Evolutionary conservation across 2,329 filamentous ascomycete species (phyloP).

Genomic region (Phyllosticta paracitricarpa): DNA sequence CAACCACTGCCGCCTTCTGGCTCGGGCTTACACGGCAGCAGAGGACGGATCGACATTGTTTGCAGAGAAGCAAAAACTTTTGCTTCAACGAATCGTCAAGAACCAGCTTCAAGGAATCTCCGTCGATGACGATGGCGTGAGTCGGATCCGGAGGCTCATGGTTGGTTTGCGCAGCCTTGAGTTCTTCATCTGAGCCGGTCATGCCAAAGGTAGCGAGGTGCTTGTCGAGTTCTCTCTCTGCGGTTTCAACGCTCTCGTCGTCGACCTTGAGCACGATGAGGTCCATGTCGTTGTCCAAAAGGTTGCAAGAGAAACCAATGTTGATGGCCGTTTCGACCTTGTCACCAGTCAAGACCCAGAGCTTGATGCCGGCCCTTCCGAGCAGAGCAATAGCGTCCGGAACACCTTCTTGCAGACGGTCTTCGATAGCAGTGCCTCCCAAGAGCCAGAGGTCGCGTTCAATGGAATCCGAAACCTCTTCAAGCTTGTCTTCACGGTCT

Average conservation of each 20-base stretch:
- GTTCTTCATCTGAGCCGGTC: slow-evolving; percentile 76
- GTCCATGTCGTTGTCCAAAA: slow-evolving; percentile 97
- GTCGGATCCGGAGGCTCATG: slow-evolving; percentile 81
- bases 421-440: slow-evolving; percentile 93
- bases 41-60: slow-evolving; percentile 90
- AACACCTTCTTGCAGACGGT: slow-evolving; percentile 91
- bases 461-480: slow-evolving; percentile 79
- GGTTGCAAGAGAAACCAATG: slow-evolving; percentile 97
- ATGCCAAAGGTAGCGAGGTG: slow-evolving; percentile 64
- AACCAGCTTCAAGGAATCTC: slow-evolving; percentile 82
- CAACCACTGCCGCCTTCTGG: slow-evolving; percentile 94
- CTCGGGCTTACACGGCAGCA: slow-evolving; percentile 96
- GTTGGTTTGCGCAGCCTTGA: slow-evolving; percentile 66
- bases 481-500: slow-evolving; percentile 85
- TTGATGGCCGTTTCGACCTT: slow-evolving; percentile 99
- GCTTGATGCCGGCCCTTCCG: slow-evolving; percentile 88
- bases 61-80: slow-evolving; percentile 90
- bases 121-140: slow-evolving; percentile 89
- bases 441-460: slow-evolving; percentile 81
- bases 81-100: slow-evolving; percentile 74
- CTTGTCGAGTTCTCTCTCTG: slow-evolving; percentile 64
- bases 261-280: slow-evolving; percentile 80
- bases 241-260: slow-evolving; percentile 55
- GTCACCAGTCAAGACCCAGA: slow-evolving; percentile 97
- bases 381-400: slow-evolving; percentile 90